Conservation (phyloP, 306 rosid species). For the Purshia tridentata region DNA sequence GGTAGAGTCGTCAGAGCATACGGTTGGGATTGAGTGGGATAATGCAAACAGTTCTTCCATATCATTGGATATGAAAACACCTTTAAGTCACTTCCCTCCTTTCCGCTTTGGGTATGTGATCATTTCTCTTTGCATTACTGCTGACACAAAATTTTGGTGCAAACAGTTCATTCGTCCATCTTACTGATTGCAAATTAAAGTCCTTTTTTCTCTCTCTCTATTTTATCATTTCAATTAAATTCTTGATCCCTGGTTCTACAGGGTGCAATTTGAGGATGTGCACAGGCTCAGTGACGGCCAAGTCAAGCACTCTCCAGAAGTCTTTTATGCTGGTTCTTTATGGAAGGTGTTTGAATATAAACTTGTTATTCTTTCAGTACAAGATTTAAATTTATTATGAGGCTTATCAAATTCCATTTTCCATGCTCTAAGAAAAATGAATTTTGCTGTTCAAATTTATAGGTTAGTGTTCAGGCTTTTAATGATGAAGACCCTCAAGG, state of each 20-base stretch:
- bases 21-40: slow-evolving; percentile 85
- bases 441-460: slow-evolving; percentile 35
- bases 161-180: not conserved
- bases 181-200: not conserved
- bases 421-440: slow-evolving; percentile 26
- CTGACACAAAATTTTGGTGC: not conserved
- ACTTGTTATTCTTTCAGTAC: slow-evolving; percentile 16
- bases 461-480: slow-evolving; percentile 98
- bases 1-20: slow-evolving; percentile 73
- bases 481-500: slow-evolving; percentile 97
- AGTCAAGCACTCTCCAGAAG: slow-evolving; percentile 93
- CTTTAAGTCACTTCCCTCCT: slow-evolving; percentile 94
- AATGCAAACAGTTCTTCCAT: slow-evolving; percentile 66
- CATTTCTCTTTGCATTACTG: slow-evolving; percentile 24
- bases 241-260: slow-evolving; percentile 38
- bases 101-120: slow-evolving; percentile 93
- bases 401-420: not conserved
- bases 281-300: slow-evolving; percentile 98
- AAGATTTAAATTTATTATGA: slow-evolving; percentile 10
- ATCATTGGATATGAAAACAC: slow-evolving; percentile 91
- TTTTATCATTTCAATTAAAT: not conserved
- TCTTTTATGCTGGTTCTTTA: slow-evolving; percentile 92
- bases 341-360: slow-evolving; percentile 75
- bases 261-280: slow-evolving; percentile 96
- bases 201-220: not conserved